Evolutionary conservation across 495 filamentous ascomycete genomes (phyloP).

Genomic region (Chaetomium tenue): DNA sequence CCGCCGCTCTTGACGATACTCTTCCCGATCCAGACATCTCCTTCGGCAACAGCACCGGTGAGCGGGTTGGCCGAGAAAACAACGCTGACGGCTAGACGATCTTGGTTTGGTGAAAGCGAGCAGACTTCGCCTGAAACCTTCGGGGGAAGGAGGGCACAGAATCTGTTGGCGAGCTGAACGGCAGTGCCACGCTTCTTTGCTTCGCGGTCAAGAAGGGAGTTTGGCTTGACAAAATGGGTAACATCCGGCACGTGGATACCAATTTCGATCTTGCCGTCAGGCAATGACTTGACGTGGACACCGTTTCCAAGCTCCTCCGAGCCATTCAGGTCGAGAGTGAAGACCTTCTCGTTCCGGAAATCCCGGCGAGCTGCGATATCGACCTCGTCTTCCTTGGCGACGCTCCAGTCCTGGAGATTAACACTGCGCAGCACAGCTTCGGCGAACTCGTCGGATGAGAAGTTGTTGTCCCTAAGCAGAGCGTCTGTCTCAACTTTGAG

Average conservation of each 20-base stretch:
- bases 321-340: constrained; percentile 85
- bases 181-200: constrained; percentile 97
- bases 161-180: constrained; percentile 86
- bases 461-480: constrained; percentile 96
- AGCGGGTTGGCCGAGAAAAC: constrained; percentile 82
- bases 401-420: constrained; percentile 84
- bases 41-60: constrained; percentile 72
- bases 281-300: constrained; percentile 79
- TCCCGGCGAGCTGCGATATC: constrained; percentile 76
- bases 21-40: constrained; percentile 92
- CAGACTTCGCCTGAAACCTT: constrained; percentile 82
- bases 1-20: constrained; percentile 86
- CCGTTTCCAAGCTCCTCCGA: constrained; percentile 85
- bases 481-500: constrained; percentile 96
- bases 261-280: constrained; percentile 84
- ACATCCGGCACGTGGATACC: constrained; percentile 96
- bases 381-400: constrained; percentile 77
- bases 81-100: constrained; percentile 87
- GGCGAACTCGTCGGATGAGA: constrained; percentile 94
- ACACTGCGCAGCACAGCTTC: constrained; percentile 93
- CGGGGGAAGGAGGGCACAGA: constrained; percentile 85
- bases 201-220: constrained; percentile 94
- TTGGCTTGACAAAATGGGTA: constrained; percentile 93
- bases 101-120: constrained; percentile 79
- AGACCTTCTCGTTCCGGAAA: constrained; percentile 84